Base-by-base conservation (phyloP, 768 basidiomycete species). In the Vishniacozyma victoriae region DNA sequence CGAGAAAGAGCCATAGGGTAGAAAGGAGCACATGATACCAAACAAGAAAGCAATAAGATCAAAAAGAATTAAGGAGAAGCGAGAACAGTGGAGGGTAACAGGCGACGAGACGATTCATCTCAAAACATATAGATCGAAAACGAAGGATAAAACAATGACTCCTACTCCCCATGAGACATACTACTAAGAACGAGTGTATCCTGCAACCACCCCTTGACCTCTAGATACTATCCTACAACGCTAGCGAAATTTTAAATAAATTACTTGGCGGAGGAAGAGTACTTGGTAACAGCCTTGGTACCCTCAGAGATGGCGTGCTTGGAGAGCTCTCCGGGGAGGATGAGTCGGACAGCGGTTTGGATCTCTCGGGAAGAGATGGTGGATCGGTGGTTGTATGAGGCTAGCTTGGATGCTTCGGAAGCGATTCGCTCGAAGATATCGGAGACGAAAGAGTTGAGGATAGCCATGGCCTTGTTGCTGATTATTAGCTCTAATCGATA, bases 321-420 rank as follows among this genome's bases (percentile, higher is more conserved):
- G 65, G 88, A 85, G 45, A 93, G 82, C 75, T 92, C 90, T 72
- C 88, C 90, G 61, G 93, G 91, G 20, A 99, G 85, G 74, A 99
- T 93, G 46, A 96, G 82, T 56, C 93, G 86, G 44, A 97, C 95
- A 36, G 91, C 81, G 29, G 93, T 97, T 74, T 97, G 92, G 60
- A 96, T 96, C 76, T 97, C 92, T 56, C 92, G 89, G 42, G 91
- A 95, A 33, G 93, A 95, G 72, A 97, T 96, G 26, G 92, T 97
- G 6, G 93, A 95, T 75, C 93, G 93, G 79, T 95, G 93, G 59
- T 92, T 95, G 78, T 96, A 96, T 1, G 88, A 79, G 35, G 93
- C 92, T 60, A 97, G 85, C 78, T 93, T 75, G 57, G 73, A 74
- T 25, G 74, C 73, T 57, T 75, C 74, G 36, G 64, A 52, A 35